Evolutionary conservation across 1,284 basidiomycete genomes (phyloP).

Genomic region (Ganoderma resinaceum): DNA sequence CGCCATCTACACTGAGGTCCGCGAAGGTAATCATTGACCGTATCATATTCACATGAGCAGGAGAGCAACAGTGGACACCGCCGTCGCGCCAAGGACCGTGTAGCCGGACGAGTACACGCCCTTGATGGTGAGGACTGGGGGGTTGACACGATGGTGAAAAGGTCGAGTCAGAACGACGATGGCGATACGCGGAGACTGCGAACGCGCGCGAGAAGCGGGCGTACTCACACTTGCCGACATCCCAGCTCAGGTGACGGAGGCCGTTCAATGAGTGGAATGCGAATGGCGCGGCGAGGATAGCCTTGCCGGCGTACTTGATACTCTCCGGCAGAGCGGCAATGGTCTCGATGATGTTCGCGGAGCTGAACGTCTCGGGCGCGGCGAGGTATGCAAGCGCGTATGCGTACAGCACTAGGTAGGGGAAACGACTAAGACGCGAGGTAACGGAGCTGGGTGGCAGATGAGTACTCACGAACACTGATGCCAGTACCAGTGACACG

Average conservation of each 20-base stretch:
- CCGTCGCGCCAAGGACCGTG: slow-evolving; percentile 84
- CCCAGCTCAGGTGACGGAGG: slow-evolving; percentile 92
- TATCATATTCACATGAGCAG: slow-evolving; percentile 38
- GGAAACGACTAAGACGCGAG: neutral
- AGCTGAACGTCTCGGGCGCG: slow-evolving; percentile 83
- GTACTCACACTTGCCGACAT: slow-evolving; percentile 85
- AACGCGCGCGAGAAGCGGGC: slow-evolving; percentile 3
- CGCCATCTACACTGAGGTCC: neutral
- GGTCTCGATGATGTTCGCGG: slow-evolving; percentile 78
- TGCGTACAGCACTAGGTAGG: slow-evolving; percentile 79
- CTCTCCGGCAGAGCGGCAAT: slow-evolving; percentile 74
- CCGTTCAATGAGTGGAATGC: slow-evolving; percentile 94
- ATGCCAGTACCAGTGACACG: slow-evolving; percentile 86
- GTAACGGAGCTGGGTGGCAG: neutral
- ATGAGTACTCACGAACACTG: slow-evolving; percentile 68
- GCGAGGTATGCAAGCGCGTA: slow-evolving; percentile 90
- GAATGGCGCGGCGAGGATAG: slow-evolving; percentile 83
- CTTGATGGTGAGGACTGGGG: slow-evolving; percentile 79
- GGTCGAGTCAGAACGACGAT: slow-evolving; percentile 8
- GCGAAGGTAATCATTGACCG: neutral
- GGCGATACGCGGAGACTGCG: neutral
- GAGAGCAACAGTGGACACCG: slow-evolving; percentile 68
- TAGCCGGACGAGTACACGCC: slow-evolving; percentile 84
- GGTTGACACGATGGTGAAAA: neutral
- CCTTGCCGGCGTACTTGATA: slow-evolving; percentile 80